These are phyloP conservation scores for Rhizopogon vinicolor DNA, from an alignment of 768 basidiomycete species.

Conservation along the genomic window DNA sequence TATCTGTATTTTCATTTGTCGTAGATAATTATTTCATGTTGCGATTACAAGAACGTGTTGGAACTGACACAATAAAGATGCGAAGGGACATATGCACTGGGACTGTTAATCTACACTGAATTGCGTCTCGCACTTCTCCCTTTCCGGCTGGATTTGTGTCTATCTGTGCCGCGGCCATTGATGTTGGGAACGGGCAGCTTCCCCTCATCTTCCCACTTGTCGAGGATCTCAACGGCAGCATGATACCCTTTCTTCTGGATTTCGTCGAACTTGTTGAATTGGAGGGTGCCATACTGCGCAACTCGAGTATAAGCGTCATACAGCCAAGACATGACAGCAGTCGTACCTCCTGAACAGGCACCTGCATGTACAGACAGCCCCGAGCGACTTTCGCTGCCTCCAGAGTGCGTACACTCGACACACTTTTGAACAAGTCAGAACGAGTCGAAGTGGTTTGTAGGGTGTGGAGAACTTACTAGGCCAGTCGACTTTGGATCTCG, in stretches of 20 bases:
- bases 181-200: slow-evolving; percentile 73
- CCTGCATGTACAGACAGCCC: slow-evolving; percentile 86
- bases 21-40: slow-evolving; percentile 1
- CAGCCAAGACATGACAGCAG: neutral
- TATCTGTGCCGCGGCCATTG: slow-evolving; percentile 44
- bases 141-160: slow-evolving; percentile 48
- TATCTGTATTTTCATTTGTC: slow-evolving; percentile 5
- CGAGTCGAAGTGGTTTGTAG: neutral
- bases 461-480: slow-evolving; percentile 67
- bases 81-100: neutral
- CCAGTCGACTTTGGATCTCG: slow-evolving; percentile 89
- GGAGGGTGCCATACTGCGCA: slow-evolving; percentile 80
- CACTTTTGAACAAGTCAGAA: slow-evolving; percentile 43
- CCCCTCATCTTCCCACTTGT: slow-evolving; percentile 79
- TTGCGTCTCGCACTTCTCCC: slow-evolving; percentile 77
- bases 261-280: slow-evolving; percentile 87
- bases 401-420: slow-evolving; percentile 90
- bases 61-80: neutral
- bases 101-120: slow-evolving; percentile 43
- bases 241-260: slow-evolving; percentile 79
- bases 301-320: neutral
- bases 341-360: slow-evolving; percentile 90
- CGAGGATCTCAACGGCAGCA: slow-evolving; percentile 66
- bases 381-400: slow-evolving; percentile 92
- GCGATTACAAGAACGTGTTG: neutral